phyloP scores from a whole-genome alignment of 441 rosid genomes.

The Bocquillonia castaneifolia region DNA sequence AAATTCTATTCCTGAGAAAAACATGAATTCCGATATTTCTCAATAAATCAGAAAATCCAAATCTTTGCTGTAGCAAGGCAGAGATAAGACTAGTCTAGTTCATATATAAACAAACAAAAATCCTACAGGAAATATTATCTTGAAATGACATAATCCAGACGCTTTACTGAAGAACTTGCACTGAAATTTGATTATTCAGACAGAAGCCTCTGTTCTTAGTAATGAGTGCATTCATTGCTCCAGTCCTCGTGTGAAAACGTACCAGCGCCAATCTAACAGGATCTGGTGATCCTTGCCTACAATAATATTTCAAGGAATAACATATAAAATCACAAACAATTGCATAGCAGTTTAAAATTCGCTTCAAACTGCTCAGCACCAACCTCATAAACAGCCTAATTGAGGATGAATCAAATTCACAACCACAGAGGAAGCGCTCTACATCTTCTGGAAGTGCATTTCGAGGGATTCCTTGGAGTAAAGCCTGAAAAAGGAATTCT shows the following conservation, averaged over 20 bases:
- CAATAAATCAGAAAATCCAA: neutral
- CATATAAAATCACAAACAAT: neutral
- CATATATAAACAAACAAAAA: neutral
- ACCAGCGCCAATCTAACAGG: conserved; percentile 41
- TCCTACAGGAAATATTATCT: neutral
- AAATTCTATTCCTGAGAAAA: neutral
- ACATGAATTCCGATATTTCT: neutral
- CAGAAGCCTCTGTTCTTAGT: conserved; percentile 58
- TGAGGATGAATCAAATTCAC: conserved; percentile 52
- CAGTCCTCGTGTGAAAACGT: conserved; percentile 47
- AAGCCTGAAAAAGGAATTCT: conserved; percentile 35
- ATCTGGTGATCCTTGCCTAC: conserved; percentile 38
- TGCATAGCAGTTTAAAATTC: conserved; percentile 10
- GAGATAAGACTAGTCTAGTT: neutral
- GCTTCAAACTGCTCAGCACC: conserved; percentile 10
- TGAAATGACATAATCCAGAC: neutral
- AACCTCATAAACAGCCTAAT: conserved; percentile 39
- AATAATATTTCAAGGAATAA: conserved; percentile 17
- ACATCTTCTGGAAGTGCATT: conserved; percentile 51
- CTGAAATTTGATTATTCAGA: conserved; percentile 50
- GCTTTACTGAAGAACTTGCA: conserved; percentile 68
- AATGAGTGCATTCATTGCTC: conserved; percentile 65
- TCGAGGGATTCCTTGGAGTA: conserved; percentile 57
- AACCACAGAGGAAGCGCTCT: conserved; percentile 72
- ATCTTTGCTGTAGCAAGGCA: neutral